These are phyloP conservation scores for Aspergillus ostianus DNA, from an alignment of 495 filamentous ascomycete species.

Conservation along the genomic window DNA sequence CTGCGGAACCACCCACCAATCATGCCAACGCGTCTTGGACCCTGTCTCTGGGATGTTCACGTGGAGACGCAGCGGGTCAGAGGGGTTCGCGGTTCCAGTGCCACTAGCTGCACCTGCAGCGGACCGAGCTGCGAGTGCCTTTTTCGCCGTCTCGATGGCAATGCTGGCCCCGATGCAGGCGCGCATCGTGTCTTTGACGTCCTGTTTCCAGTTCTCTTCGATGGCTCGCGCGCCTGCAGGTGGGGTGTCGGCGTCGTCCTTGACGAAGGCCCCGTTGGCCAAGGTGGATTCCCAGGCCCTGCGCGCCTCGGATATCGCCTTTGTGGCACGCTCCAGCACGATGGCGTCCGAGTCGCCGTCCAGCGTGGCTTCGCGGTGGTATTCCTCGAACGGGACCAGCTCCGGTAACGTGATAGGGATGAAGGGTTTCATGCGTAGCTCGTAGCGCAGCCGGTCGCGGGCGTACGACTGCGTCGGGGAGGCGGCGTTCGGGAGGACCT, in stretches of 20 bases:
- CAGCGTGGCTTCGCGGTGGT: slow-evolving; percentile 42
- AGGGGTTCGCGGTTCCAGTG: not conserved
- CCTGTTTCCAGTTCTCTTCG: slow-evolving; percentile 57
- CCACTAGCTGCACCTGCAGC: not conserved
- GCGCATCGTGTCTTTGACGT: slow-evolving; percentile 57
- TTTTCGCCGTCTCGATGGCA: slow-evolving; percentile 57
- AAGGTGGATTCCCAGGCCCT: slow-evolving; percentile 63
- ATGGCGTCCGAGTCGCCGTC: slow-evolving; percentile 38
- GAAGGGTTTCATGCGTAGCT: slow-evolving; percentile 90
- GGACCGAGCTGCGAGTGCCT: slow-evolving; percentile 29
- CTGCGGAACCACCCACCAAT: slow-evolving; percentile 78
- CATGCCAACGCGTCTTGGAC: slow-evolving; percentile 58
- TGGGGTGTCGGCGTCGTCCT: slow-evolving; percentile 17
- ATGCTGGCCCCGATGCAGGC: slow-evolving; percentile 67
- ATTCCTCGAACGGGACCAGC: slow-evolving; percentile 65
- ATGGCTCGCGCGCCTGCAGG: slow-evolving; percentile 46
- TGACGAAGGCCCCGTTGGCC: slow-evolving; percentile 38
- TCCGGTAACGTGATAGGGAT: slow-evolving; percentile 65
- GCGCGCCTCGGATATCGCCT: slow-evolving; percentile 58
- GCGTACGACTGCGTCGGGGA: slow-evolving; percentile 66
- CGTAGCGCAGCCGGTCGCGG: slow-evolving; percentile 68
- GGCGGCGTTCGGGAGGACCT: slow-evolving; percentile 51
- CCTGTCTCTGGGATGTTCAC: slow-evolving; percentile 56
- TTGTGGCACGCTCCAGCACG: slow-evolving; percentile 60
- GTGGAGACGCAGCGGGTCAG: slow-evolving; percentile 30